These are phyloP conservation scores for Selaginella tamariscina DNA, from an alignment of 75 land plant species.

Conservation along the genomic window DNA sequence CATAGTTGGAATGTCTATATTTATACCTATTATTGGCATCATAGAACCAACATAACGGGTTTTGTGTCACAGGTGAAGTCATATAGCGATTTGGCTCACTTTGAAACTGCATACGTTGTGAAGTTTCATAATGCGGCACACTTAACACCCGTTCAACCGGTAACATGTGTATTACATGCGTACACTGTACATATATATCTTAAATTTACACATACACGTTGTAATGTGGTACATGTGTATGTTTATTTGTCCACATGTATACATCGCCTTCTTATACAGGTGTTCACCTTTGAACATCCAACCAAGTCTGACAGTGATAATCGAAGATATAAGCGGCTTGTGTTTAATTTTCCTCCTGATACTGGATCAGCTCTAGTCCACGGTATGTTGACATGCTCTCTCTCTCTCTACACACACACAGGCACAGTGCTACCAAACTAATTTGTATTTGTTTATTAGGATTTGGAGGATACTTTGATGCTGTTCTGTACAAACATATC, in stretches of 20 bases:
- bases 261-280: conserved; percentile 31
- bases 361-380: conserved; percentile 88
- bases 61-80: conserved; percentile 53
- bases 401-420: not conserved
- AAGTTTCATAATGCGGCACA: conserved; percentile 81
- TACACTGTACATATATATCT: no score
- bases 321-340: conserved; percentile 61
- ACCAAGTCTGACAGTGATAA: conserved; percentile 39
- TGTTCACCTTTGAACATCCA: conserved; percentile 89
- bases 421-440: no score
- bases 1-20: no score
- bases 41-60: not conserved
- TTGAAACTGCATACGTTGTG: conserved; percentile 99
- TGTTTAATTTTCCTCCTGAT: conserved; percentile 62
- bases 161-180: conserved; percentile 25
- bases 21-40: not conserved
- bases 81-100: conserved; percentile 77
- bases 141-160: conserved; percentile 76
- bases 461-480: conserved; percentile 98
- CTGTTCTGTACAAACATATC: conserved; percentile 78
- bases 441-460: conserved; percentile 34
- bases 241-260: not conserved
- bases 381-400: conserved; percentile 43
- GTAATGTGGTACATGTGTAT: not conserved
- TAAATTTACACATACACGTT: no score